Percentiles rank a stretch among this genome's conserved stretches.
Evolutionary conservation across 192 early-diverging fungal species (phyloP).

Genomic region (Rhizophagus sp.): DNA sequence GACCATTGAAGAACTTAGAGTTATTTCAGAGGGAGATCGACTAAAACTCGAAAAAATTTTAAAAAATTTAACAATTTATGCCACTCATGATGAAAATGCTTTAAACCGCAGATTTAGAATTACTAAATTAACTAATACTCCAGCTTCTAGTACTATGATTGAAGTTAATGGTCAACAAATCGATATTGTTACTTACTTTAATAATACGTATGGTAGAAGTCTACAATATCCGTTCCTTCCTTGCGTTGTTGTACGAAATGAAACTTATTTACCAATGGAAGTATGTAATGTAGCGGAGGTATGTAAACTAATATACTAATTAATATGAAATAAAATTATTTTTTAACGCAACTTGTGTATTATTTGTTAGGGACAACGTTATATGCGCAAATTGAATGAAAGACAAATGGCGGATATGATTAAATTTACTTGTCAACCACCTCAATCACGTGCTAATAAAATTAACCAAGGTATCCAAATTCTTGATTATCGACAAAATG

Average conservation of each 20-base stretch:
- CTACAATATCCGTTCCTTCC: conserved; percentile 82
- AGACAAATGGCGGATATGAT: neutral
- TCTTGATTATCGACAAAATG: neutral
- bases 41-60: conserved; percentile 52
- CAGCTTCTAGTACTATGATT: conserved; percentile 75
- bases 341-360: no score
- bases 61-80: conserved; percentile 53
- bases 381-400: neutral
- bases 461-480: neutral
- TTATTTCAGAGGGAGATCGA: conserved; percentile 47
- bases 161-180: conserved; percentile 51
- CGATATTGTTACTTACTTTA: conserved; percentile 78
- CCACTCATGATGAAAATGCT: conserved; percentile 54
- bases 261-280: conserved; percentile 84
- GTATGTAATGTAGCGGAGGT: conserved; percentile 72
- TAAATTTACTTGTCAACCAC: neutral
- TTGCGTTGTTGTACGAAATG: conserved; percentile 70
- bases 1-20: conserved; percentile 44
- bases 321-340: no score
- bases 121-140: conserved; percentile 59
- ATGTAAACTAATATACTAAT: neutral
- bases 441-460: neutral
- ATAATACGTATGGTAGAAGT: conserved; percentile 64
- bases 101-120: conserved; percentile 70
- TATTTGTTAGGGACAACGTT: neutral